These are phyloP conservation scores for Spongospora subterranea DNA, from an alignment of 208 protist species.

Conservation along the genomic window DNA sequence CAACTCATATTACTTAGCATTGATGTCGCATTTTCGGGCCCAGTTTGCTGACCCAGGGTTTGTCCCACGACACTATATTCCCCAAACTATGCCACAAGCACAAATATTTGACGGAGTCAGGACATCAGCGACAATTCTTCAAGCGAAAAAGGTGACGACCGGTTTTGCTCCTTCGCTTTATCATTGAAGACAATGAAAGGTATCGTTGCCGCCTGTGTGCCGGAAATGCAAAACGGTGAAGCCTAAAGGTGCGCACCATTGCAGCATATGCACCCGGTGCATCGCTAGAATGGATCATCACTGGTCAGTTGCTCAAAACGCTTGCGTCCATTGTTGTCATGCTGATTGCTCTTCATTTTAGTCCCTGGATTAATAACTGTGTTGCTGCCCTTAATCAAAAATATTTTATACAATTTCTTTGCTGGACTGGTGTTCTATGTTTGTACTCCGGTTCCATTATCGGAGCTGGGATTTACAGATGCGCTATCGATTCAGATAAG, in stretches of 20 bases:
- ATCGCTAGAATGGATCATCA: conserved; percentile 48
- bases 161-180: neutral
- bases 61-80: neutral
- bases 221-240: conserved; percentile 47
- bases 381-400: conserved; percentile 40
- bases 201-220: neutral
- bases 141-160: conserved; percentile 8
- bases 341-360: too few species aligned
- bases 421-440: conserved; percentile 23
- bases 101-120: neutral
- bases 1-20: neutral
- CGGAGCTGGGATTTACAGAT: neutral
- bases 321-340: neutral
- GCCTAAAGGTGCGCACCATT: conserved; percentile 5
- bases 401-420: conserved; percentile 31
- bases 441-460: conserved; percentile 18
- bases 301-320: neutral
- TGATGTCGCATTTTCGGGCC: conserved; percentile 26
- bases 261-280: conserved; percentile 20
- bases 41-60: conserved; percentile 28
- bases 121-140: neutral
- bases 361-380: conserved; percentile 53
- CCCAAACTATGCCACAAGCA: neutral
- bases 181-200: neutral
- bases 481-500: neutral